These are phyloP conservation scores for Sphaerosporella brunnea DNA, from an alignment of 495 filamentous ascomycete genomes.

Conservation along the genomic window DNA sequence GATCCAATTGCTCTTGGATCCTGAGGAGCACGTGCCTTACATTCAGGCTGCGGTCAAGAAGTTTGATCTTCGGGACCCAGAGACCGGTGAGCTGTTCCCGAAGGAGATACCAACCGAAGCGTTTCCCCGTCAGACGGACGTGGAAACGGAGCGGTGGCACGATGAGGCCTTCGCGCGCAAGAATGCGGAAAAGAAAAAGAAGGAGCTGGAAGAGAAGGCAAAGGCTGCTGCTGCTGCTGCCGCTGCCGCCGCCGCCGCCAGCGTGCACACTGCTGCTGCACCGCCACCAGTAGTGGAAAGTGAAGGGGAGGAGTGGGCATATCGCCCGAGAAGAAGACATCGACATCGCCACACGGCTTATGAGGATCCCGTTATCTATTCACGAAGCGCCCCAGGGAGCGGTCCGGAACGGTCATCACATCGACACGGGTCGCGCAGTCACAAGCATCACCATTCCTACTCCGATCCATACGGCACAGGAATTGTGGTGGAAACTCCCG, in stretches of 20 bases:
- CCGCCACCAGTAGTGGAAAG: neutral
- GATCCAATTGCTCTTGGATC: conserved; percentile 73
- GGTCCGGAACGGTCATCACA: neutral
- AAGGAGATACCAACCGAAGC: conserved; percentile 53
- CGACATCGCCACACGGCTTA: conserved; percentile 2
- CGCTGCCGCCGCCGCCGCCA: neutral
- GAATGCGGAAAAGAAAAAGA: neutral
- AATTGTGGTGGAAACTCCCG: neutral
- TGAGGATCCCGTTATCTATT: neutral
- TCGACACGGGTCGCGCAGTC: neutral
- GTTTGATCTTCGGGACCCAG: conserved; percentile 57
- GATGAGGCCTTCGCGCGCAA: conserved; percentile 30
- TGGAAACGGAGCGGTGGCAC: conserved; percentile 70
- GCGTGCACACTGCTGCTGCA: neutral
- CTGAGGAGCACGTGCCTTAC: conserved; percentile 70
- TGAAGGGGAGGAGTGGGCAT: conserved; percentile 3
- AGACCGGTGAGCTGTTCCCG: conserved; percentile 55
- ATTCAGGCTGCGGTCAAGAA: conserved; percentile 61
- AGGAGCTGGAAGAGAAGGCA: neutral
- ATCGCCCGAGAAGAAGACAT: conserved; percentile 4
- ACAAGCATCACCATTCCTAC: neutral
- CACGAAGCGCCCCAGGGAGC: neutral
- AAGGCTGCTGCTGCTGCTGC: neutral
- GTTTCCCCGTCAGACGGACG: conserved; percentile 58
- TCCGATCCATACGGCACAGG: neutral